These are phyloP conservation scores for Cystobasidium sp. DNA, from an alignment of 1,284 basidiomycete species.

Conservation along the genomic window DNA sequence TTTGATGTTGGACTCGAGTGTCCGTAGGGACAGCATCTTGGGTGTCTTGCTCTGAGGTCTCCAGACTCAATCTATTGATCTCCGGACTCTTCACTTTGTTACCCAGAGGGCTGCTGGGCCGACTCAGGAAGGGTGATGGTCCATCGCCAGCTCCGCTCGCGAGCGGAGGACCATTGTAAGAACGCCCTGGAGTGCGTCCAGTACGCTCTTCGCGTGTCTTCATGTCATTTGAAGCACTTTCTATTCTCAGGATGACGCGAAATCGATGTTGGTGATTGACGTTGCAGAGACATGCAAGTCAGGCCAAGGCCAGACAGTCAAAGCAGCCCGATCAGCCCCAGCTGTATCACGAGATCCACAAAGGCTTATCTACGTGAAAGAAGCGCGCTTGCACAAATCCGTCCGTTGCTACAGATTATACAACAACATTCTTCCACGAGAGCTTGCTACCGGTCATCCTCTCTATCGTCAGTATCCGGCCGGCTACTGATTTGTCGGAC, in stretches of 20 bases:
- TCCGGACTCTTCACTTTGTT: background rate
- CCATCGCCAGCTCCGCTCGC: background rate
- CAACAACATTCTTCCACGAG: background rate
- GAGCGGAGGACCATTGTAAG: conserved; percentile 6
- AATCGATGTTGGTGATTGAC: background rate
- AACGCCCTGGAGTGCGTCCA: conserved; percentile 8
- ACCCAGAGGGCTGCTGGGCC: conserved; percentile 16
- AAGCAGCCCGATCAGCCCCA: no score
- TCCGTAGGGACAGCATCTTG: background rate
- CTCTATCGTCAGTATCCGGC: conserved; percentile 31
- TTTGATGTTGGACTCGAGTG: background rate
- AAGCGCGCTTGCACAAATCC: no score
- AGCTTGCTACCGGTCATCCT: background rate
- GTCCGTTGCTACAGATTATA: background rate
- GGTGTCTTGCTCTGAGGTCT: background rate
- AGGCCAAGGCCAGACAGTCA: no score
- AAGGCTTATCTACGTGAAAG: no score
- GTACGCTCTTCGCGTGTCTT: conserved; percentile 28
- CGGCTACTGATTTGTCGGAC: conserved; percentile 33
- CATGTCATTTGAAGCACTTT: conserved; percentile 12
- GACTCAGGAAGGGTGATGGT: conserved; percentile 28
- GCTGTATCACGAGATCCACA: no score
- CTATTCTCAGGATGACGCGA: background rate
- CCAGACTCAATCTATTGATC: background rate
- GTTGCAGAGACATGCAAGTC: no score